Evolutionary conservation across 345 rosid species (phyloP), one percentile per base, ranked within the genome.

Genomic region (Gossypioides kirkii): DNA sequence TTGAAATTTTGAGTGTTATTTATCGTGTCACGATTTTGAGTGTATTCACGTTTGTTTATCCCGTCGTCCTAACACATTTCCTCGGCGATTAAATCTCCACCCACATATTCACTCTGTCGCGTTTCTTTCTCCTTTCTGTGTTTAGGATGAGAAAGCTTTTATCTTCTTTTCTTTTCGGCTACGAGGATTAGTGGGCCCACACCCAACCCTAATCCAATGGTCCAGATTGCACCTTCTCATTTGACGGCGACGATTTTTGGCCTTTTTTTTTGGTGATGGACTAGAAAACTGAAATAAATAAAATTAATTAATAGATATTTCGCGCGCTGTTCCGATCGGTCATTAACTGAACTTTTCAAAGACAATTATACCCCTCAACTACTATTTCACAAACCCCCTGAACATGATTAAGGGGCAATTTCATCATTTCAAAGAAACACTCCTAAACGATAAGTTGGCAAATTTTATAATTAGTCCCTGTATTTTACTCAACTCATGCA

Each of bases 171-270:
- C 3, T 14, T 3, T 3, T 11, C 0, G 32, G 5, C 32, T 28
- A 3, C 16, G 16, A 46, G 50, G 50, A 46, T 13, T 14, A 13
- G 6, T 46, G 50, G 82, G 75, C 38, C 75, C 79, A 65, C 11
- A n/a, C n/a, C 7, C 41, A 32, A 32, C 13, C 22, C 14, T 55
- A 47, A 77, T 80, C 77, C 58, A 69, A 77, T 73, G 79, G 81
- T 69, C 62, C 50, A 13, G 50, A 46, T 46, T 3, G 50, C 50
- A 4, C 50, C n/a, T n/a, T n/a, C n/a, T n/a, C 50, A 14, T 46
- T 81, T 17, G 71, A 81, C 83, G 78, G 74, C 82, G 75, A 50
- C 78, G 80, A 79, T 81, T 81, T 73, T 61, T 73, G 56, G 22
- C 79, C 14, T 10, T 46, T 3, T 46, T 32, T 9, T 42, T 13